These are phyloP conservation scores for Pseudopithomyces chartarum DNA, from an alignment of 2,329 filamentous ascomycete genomes.

Conservation along the genomic window DNA sequence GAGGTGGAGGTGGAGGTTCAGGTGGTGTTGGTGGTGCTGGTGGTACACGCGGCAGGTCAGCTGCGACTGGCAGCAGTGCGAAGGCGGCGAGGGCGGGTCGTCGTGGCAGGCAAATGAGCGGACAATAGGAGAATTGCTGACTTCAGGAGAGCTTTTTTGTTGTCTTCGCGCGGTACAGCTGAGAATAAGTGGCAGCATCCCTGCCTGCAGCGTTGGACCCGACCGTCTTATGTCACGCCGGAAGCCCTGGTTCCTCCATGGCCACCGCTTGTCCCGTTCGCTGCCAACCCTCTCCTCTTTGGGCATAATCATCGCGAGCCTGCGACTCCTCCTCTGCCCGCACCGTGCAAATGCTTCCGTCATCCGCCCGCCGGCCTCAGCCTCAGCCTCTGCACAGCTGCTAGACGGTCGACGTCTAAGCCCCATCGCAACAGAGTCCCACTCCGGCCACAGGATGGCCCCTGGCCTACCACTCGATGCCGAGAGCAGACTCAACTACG, in stretches of 20 bases:
- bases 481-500: constrained; percentile 37
- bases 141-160: constrained; percentile 19
- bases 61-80: constrained; percentile 1
- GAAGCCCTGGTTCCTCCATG: constrained; percentile 1
- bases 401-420: neutral
- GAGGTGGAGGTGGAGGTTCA: neutral
- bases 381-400: constrained; percentile 16
- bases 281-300: constrained; percentile 8
- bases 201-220: neutral
- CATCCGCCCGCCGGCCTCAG: constrained; percentile 10
- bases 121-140: constrained; percentile 14
- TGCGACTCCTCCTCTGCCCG: constrained; percentile 5
- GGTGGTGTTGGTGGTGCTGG: neutral
- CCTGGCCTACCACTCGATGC: constrained; percentile 13
- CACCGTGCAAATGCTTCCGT: constrained; percentile 3
- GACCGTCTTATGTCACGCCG: constrained; percentile 10
- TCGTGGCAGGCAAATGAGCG: neutral
- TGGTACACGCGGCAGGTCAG: constrained; percentile 13
- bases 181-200: constrained; percentile 12
- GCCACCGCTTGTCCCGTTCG: constrained; percentile 12
- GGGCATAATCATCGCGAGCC: constrained; percentile 16
- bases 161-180: constrained; percentile 15
- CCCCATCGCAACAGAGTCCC: neutral
- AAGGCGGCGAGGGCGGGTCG: neutral
- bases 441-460: constrained; percentile 16